Evolutionary conservation across 371 early-diverging fungal species (phyloP).

Genomic region (Mortierella sp.): DNA sequence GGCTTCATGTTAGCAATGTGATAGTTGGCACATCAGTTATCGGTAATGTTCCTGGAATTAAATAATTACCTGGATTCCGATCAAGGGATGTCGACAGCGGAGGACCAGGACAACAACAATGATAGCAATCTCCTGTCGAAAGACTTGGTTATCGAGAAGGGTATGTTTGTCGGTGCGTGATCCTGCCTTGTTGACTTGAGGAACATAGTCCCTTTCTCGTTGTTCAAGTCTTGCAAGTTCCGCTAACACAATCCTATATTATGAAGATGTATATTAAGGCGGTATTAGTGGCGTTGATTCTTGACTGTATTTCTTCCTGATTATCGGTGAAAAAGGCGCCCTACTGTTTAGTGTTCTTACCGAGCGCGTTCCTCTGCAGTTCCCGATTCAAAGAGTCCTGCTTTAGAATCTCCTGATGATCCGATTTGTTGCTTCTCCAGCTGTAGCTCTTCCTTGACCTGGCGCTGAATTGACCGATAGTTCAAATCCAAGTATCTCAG

Average conservation of each 20-base stretch:
- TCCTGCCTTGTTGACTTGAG: not conserved
- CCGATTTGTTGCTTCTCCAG: slow-evolving; percentile 37
- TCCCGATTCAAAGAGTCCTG: slow-evolving; percentile 36
- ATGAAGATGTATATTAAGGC: not conserved
- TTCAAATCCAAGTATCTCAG: slow-evolving; percentile 36
- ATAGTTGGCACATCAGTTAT: not conserved
- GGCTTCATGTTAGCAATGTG: not conserved
- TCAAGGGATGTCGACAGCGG: slow-evolving; percentile 29
- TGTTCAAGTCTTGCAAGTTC: slow-evolving; percentile 23
- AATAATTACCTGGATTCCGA: slow-evolving; percentile 39
- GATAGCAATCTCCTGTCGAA: slow-evolving; percentile 31
- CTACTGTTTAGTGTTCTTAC: slow-evolving; percentile 15
- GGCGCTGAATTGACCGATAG: slow-evolving; percentile 48
- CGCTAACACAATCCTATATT: slow-evolving; percentile 31
- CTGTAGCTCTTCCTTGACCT: slow-evolving; percentile 52
- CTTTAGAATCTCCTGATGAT: not conserved
- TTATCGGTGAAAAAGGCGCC: not conserved
- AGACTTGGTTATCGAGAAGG: slow-evolving; percentile 38
- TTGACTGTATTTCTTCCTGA: not conserved
- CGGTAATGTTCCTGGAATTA: not conserved
- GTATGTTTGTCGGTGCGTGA: not conserved
- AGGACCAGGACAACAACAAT: slow-evolving; percentile 28
- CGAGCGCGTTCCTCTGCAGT: slow-evolving; percentile 45
- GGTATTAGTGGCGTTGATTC: not conserved
- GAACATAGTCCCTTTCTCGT: slow-evolving; percentile 9